phyloP scores from a whole-genome alignment of 2,329 filamentous ascomycete species.

The Penicillium italicum region DNA sequence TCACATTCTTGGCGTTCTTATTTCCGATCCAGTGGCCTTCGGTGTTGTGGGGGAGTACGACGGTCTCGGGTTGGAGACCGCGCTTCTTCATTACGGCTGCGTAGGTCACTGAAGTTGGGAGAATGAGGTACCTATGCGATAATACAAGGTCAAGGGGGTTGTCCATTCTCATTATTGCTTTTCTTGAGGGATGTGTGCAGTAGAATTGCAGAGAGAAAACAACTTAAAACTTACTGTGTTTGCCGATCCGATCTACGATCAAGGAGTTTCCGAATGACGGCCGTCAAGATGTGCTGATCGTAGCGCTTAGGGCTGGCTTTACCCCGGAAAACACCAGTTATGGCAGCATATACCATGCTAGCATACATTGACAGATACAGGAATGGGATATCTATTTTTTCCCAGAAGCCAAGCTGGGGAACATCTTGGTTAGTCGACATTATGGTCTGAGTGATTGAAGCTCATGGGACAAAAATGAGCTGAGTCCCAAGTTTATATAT shows the following conservation, averaged over 20 bases:
- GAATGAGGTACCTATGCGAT: slow-evolving; percentile 21
- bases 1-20: slow-evolving; percentile 37
- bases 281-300: slow-evolving; percentile 33
- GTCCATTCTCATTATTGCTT: neutral
- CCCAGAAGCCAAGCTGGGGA: slow-evolving; percentile 32
- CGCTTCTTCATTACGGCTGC: slow-evolving; percentile 23
- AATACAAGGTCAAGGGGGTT: neutral
- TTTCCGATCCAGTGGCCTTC: slow-evolving; percentile 41
- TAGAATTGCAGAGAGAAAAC: neutral
- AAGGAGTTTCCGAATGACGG: slow-evolving; percentile 29
- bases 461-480: neutral
- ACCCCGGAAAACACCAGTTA: slow-evolving; percentile 41
- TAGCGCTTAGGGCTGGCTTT: slow-evolving; percentile 36
- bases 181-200: neutral
- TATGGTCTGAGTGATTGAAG: neutral
- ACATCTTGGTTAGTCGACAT: slow-evolving; percentile 11
- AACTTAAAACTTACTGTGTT: slow-evolving; percentile 33
- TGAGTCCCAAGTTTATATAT: neutral
- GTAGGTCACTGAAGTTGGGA: slow-evolving; percentile 28
- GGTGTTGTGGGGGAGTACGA: slow-evolving; percentile 31
- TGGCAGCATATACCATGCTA: slow-evolving; percentile 27
- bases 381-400: slow-evolving; percentile 34
- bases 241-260: slow-evolving; percentile 28
- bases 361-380: slow-evolving; percentile 26
- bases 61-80: slow-evolving; percentile 28